Evolutionary conservation across 352 stramenopile genomes (phyloP), one percentile per base, ranked within the genome.

Genomic region (Pythium biforme): DNA sequence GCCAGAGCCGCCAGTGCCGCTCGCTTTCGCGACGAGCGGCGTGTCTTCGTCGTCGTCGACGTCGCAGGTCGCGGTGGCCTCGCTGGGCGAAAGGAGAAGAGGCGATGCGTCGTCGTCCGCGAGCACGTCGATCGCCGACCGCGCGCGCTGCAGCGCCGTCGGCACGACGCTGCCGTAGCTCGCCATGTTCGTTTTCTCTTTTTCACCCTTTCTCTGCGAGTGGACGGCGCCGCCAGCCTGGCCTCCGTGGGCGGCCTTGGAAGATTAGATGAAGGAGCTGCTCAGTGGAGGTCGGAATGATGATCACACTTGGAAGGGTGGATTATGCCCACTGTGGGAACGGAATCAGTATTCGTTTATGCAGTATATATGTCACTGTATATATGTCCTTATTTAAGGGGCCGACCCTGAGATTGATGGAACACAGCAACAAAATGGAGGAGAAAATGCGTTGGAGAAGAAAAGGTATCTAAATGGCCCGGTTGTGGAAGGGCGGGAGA

Each of bases 81-180:
- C 15, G n/a, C 9, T 23, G 3, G 34, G 26, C 3, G 55, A 54
- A n/a, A 50, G 40, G 3, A 43, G 55, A 9, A 43, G 55, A 9
- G 55, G 55, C 43, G 55, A 33, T 19, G 43, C 62, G 23, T 69
- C 55, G 39, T 64, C 56, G 19, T 55, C 49, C 12, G 51, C 56
- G 33, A 57, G 33, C 11, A 69, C 52, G 25, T 60, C 43, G 31
- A 63, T 64, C 20, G 45, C 53, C 7, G 62, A 64, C 20, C 46
- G 39, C 49, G 48, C 43, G 34, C 29, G 56, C 48, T 27, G 56
- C 48, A 70, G 56, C 45, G 56, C 14, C 50, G 64, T 43, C 4
- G 64, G 64, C 34, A 45, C 43, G 22, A 70, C 64, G 45, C 56
- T 70, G 56, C 64, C 64, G 64, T 70, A 70, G 57, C 64, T 66